Conservation (phyloP, 2,329 filamentous ascomycete species). For the Hymenoscyphus fraxineus region DNA sequence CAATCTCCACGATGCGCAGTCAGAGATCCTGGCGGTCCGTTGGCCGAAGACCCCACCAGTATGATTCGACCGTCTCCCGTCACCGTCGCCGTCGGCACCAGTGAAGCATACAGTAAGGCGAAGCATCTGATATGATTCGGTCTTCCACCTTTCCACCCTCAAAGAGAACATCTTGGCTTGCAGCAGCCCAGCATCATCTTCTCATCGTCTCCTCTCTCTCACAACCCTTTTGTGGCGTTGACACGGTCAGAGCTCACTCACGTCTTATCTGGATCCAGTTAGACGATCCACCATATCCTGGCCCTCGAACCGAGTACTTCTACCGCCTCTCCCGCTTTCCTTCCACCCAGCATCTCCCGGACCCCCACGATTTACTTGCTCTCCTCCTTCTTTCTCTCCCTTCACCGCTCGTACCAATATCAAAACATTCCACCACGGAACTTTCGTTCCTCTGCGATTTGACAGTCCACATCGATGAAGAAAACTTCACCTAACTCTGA, state of each 20-base stretch:
- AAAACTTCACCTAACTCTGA: constrained; percentile 49
- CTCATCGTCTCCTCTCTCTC: neutral
- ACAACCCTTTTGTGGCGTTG: neutral
- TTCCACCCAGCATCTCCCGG: too few species aligned
- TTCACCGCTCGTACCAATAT: neutral
- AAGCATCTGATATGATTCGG: neutral
- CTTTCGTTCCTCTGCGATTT: constrained; percentile 6
- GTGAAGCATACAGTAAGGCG: neutral
- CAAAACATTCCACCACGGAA: neutral
- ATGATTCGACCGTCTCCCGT: neutral
- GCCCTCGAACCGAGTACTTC: neutral
- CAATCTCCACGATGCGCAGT: neutral
- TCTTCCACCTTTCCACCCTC: neutral
- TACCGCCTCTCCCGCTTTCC: neutral
- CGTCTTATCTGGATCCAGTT: neutral
- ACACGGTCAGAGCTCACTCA: neutral
- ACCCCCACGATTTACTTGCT: neutral
- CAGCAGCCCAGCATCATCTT: neutral
- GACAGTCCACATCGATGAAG: constrained; percentile 53
- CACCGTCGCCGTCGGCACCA: neutral
- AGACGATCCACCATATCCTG: neutral
- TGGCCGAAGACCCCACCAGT: neutral
- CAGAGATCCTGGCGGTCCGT: neutral
- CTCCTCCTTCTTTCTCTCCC: neutral
- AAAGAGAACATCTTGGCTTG: neutral